Evolutionary conservation across 306 rosid species (phyloP).

Genomic region (Cucurbita ficifolia): DNA sequence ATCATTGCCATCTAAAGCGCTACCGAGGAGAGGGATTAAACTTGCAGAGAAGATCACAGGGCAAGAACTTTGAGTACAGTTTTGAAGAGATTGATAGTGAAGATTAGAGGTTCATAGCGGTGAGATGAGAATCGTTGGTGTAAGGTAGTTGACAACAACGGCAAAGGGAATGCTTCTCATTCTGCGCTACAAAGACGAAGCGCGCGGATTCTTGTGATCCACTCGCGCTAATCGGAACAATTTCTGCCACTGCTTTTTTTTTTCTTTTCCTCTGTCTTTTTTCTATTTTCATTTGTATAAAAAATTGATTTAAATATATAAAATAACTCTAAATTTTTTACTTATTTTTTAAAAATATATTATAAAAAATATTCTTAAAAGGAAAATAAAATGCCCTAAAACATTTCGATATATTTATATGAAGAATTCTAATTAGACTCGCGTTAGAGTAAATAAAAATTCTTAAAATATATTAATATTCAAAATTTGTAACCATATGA

Average conservation of each 20-base stretch:
- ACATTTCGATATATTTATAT: too few relatives aligned
- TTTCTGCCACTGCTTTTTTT: conserved; percentile 3
- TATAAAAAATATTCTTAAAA: too few relatives aligned
- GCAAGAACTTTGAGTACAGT: background rate
- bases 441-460: too few relatives aligned
- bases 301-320: too few relatives aligned
- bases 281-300: background rate
- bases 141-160: background rate
- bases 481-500: too few relatives aligned
- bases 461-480: too few relatives aligned
- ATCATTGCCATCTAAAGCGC: conserved; percentile 46
- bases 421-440: too few relatives aligned
- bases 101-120: background rate
- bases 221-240: background rate
- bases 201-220: background rate
- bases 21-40: background rate
- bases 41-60: background rate
- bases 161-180: background rate
- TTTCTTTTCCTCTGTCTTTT: background rate
- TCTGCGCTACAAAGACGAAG: background rate
- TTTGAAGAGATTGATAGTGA: background rate
- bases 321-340: too few relatives aligned
- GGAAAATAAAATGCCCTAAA: too few relatives aligned
- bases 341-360: too few relatives aligned
- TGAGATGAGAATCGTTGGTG: background rate